Evolutionary conservation across 768 basidiomycete species (phyloP), one percentile per base, ranked within the genome.

Genomic region (Trametes elegans): DNA sequence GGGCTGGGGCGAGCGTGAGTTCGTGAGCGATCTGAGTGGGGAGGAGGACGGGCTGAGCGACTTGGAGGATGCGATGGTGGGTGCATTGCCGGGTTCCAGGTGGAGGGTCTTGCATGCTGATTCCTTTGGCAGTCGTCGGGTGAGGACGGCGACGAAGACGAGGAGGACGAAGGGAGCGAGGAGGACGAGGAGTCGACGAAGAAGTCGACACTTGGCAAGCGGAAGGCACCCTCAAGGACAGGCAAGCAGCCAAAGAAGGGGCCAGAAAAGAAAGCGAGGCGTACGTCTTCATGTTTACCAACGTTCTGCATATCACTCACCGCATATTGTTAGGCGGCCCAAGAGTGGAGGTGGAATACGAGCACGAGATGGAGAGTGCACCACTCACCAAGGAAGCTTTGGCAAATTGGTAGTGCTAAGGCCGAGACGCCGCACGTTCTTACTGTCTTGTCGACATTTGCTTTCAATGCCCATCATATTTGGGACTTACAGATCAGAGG

Each of bases 291-390:
- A 19, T 23, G 13, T 1, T 42, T n/a, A 18, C n/a, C 16, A 21
- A 40, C 11, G 13, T 40, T 35, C 19, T 26, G 24, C 27, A 29
- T 18, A 10, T 19, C n/a, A n/a, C 31, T 39, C 16, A 49, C 7
- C 18, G 45, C 26, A 7, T 51, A 36, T 19, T 49, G 16, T 9
- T 68, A 87, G 86, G 78, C 64, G 89, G 85, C 18, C 87, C 93
- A 13, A 78, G 87, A 60, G 87, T 98, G 66, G 92, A 98, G 69
- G 87, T 98, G 64, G 96, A 98, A 71, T 97, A 97, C 83, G 95
- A 98, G 70, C 84, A 91, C 68, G 95, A 97, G 74, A 77, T 88
- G 71, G 92, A 88, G 66, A 85, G 58, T 27, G 58, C 61, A 39
- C 68, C 68, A 13, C 65, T 70, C 40, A 67, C 68, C 23, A 68